Conservation (phyloP, 2,329 filamentous ascomycete genomes). For the Phialophora tarda region DNA sequence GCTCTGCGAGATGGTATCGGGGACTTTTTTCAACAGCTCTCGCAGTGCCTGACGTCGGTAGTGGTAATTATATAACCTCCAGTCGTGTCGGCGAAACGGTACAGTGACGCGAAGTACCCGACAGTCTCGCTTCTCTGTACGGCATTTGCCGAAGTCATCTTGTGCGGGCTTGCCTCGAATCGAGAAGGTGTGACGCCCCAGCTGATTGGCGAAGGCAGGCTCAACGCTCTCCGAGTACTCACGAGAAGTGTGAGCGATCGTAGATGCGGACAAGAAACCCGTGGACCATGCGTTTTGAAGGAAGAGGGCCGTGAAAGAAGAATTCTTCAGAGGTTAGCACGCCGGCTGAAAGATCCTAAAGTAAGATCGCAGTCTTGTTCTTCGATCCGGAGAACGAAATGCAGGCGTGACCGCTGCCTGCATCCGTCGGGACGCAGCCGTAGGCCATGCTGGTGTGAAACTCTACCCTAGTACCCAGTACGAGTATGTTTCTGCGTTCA, state of each 20-base stretch:
- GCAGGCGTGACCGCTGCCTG: constrained; percentile 1
- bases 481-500: neutral
- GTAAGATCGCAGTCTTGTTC: constrained; percentile 11
- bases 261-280: constrained; percentile 10
- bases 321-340: neutral
- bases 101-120: neutral
- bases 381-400: constrained; percentile 12
- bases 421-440: neutral
- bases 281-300: neutral
- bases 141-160: constrained; percentile 5
- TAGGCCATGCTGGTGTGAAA: neutral
- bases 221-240: neutral
- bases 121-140: neutral
- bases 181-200: constrained; percentile 16
- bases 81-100: neutral
- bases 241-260: neutral
- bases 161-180: constrained; percentile 13
- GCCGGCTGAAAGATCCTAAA: neutral
- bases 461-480: neutral
- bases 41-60: neutral
- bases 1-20: neutral
- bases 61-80: neutral
- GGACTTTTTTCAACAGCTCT: neutral
- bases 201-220: constrained; percentile 10
- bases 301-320: neutral